A percentile compares a stretch with the other conserved stretches of the same genome.
Conservation (phyloP, 1,284 basidiomycete genomes). For the Vanrija humicola region DNA sequence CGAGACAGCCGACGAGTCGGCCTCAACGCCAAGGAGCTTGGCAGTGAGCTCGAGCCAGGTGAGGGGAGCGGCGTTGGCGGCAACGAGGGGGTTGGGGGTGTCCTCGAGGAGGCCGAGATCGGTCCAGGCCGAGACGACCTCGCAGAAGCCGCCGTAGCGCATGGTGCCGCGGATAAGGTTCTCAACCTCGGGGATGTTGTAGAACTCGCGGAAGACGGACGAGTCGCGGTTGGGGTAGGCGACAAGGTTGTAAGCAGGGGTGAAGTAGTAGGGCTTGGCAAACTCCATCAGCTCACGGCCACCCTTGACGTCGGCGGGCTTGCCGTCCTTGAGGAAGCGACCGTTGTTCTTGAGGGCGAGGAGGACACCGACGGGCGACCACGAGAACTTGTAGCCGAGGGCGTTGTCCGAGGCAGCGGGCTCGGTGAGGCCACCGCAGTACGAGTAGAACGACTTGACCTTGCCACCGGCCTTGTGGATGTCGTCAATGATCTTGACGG, state of each 20-base stretch:
- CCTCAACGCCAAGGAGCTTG: constrained; percentile 69
- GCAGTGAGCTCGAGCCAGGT: constrained; percentile 81
- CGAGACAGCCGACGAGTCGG: constrained; percentile 69
- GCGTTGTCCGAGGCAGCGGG: constrained; percentile 83
- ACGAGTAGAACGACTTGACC: constrained; percentile 91
- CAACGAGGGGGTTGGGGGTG: constrained; percentile 70
- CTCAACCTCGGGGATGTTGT: constrained; percentile 90
- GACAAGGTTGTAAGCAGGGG: constrained; percentile 92
- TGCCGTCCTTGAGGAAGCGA: constrained; percentile 67
- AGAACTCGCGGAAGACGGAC: constrained; percentile 75
- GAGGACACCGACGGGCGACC: constrained; percentile 94
- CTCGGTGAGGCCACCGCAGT: constrained; percentile 94
- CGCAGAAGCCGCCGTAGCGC: constrained; percentile 97
- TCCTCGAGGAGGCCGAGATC: constrained; percentile 84
- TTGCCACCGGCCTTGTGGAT: constrained; percentile 93
- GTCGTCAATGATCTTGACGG: constrained; percentile 93
- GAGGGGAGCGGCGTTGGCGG: constrained; percentile 56
- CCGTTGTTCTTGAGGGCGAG: constrained; percentile 91
- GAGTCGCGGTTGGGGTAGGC: constrained; percentile 98
- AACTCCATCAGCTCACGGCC: constrained; percentile 71
- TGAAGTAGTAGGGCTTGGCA: constrained; percentile 92
- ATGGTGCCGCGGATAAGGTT: constrained; percentile 90
- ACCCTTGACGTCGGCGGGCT: constrained; percentile 61
- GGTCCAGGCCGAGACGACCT: constrained; percentile 86
- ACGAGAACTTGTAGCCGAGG: constrained; percentile 98